Evolutionary conservation across 2,329 filamentous ascomycete species (phyloP).

Genomic region (Penicillium glabrum): DNA sequence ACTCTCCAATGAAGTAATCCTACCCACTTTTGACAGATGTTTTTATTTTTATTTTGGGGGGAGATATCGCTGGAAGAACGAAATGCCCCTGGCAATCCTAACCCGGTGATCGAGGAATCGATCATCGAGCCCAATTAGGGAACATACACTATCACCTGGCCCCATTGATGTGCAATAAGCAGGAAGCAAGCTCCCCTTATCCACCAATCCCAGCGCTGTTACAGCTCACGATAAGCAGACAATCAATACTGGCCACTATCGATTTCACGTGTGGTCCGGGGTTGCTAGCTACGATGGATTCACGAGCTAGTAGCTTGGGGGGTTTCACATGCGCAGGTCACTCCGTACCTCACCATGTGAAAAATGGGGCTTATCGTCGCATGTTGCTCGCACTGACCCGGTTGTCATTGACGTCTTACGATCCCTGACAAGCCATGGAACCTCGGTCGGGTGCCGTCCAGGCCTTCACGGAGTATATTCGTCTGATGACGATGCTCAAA

Average conservation of each 20-base stretch:
- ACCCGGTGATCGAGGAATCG: not conserved
- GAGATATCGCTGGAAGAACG: not conserved
- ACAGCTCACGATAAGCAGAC: not conserved
- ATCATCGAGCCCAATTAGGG: not conserved
- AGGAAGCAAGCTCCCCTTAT: not conserved
- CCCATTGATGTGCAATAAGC: not conserved
- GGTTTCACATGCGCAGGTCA: slow-evolving; percentile 9
- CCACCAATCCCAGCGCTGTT: not conserved
- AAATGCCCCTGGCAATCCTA: slow-evolving; percentile 1
- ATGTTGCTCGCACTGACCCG: not conserved
- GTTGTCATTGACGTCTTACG: not conserved
- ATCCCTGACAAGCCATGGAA: not conserved
- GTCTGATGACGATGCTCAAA: not conserved
- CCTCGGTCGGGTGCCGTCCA: slow-evolving; percentile 2
- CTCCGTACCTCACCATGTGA: not conserved
- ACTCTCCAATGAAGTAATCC: slow-evolving; percentile 4
- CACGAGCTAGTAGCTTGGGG: slow-evolving; percentile 11
- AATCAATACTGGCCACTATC: slow-evolving; percentile 9
- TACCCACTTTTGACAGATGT: slow-evolving; percentile 2
- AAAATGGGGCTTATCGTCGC: slow-evolving; percentile 6
- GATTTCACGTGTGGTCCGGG: slow-evolving; percentile 15
- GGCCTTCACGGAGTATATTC: not conserved
- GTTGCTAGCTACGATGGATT: not conserved
- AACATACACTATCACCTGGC: not conserved
- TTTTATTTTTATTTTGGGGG: not conserved